Conservation (phyloP, 495 filamentous ascomycete genomes). For the Pseudoneurospora amorphoporcata region DNA sequence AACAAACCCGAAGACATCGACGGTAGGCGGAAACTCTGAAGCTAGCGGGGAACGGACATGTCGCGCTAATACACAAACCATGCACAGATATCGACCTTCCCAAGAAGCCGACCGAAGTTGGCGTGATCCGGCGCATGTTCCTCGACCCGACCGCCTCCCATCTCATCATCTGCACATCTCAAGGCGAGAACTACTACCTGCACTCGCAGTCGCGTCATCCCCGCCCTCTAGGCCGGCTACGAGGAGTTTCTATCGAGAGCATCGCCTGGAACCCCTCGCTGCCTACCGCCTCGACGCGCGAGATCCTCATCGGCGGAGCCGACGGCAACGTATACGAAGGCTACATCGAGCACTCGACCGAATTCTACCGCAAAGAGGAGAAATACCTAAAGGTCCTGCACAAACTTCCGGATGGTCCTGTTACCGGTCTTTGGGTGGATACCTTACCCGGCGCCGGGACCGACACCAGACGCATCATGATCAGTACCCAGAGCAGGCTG, state of each 20-base stretch:
- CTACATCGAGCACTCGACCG: slow-evolving; percentile 86
- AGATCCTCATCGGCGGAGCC: slow-evolving; percentile 84
- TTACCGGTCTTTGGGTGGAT: slow-evolving; percentile 79
- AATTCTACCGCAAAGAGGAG: slow-evolving; percentile 92
- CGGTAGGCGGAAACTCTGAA: slow-evolving; percentile 41
- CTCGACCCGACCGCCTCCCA: slow-evolving; percentile 94
- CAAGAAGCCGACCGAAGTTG: slow-evolving; percentile 81
- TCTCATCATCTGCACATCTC: slow-evolving; percentile 78
- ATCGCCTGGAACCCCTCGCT: slow-evolving; percentile 94
- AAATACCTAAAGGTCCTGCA: slow-evolving; percentile 77
- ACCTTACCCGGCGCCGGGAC: slow-evolving; percentile 44
- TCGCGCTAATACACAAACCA: background rate
- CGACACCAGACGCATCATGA: slow-evolving; percentile 64
- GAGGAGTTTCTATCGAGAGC: slow-evolving; percentile 76
- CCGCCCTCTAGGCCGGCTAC: slow-evolving; percentile 69
- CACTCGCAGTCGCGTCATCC: slow-evolving; percentile 88
- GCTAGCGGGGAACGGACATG: background rate
- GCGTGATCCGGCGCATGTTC: slow-evolving; percentile 89
- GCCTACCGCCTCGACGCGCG: slow-evolving; percentile 87
- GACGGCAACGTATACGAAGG: slow-evolving; percentile 93
- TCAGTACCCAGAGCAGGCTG: slow-evolving; percentile 64
- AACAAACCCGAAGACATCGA: slow-evolving; percentile 92
- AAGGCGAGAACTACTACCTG: slow-evolving; percentile 94
- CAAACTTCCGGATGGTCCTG: slow-evolving; percentile 62
- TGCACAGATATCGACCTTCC: slow-evolving; percentile 89